Evolutionary conservation across 108 stramenopile genomes (phyloP).

Genomic region (Discostella pseudostelligera): DNA sequence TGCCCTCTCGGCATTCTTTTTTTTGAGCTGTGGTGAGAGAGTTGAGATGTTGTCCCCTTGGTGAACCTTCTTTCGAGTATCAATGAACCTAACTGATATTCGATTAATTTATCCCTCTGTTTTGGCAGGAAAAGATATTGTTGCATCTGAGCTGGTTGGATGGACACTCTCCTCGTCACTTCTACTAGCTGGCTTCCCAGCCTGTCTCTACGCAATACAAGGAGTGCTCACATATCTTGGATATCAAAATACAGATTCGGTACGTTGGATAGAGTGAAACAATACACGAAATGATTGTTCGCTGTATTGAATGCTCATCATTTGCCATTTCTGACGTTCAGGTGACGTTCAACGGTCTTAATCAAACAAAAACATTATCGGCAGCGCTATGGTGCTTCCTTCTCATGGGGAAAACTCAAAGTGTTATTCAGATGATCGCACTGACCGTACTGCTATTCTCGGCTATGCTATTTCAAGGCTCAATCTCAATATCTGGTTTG

Average conservation of each 20-base stretch:
- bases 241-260: conserved; percentile 81
- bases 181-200: conserved; percentile 74
- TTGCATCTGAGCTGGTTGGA: conserved; percentile 34
- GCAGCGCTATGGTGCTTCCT: conserved; percentile 90
- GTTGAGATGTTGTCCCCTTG: neutral
- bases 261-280: conserved; percentile 84
- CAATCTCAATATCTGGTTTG: conserved; percentile 33
- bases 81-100: neutral
- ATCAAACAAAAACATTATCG: conserved; percentile 87
- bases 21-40: conserved; percentile 45
- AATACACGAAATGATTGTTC: conserved; percentile 63
- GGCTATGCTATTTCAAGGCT: conserved; percentile 69
- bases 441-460: conserved; percentile 70
- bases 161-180: conserved; percentile 63
- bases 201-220: conserved; percentile 84
- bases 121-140: conserved; percentile 33
- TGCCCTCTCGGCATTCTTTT: conserved; percentile 49
- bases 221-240: conserved; percentile 72
- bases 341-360: conserved; percentile 81
- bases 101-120: neutral
- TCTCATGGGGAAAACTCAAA: conserved; percentile 79
- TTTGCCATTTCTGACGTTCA: neutral
- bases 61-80: no score
- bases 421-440: conserved; percentile 73
- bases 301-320: conserved; percentile 56